Conservation (phyloP, 1,139 yeast species). For the Hansenula sp. region DNA sequence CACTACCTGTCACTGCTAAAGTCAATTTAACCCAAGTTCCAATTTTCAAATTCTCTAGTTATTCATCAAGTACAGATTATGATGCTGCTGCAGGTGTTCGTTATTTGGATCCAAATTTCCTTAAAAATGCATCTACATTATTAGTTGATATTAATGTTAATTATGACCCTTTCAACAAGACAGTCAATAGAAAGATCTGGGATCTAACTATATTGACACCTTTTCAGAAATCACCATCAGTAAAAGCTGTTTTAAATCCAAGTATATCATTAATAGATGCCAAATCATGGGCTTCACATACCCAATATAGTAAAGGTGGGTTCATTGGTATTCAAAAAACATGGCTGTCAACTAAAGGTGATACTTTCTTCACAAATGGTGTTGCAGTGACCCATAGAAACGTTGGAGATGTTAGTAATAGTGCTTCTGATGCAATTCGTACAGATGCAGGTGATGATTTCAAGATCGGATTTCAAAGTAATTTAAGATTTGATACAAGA, state of each 20-base stretch:
- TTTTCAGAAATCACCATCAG: slow-evolving; percentile 21
- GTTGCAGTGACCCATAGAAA: slow-evolving; percentile 24
- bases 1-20: slow-evolving; percentile 25
- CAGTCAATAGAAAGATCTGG: slow-evolving; percentile 23
- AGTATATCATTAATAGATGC: slow-evolving; percentile 23
- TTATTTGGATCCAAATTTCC: slow-evolving; percentile 23
- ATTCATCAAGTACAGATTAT: slow-evolving; percentile 21
- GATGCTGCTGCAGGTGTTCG: slow-evolving; percentile 22
- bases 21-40: slow-evolving; percentile 21
- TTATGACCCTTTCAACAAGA: slow-evolving; percentile 22
- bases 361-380: slow-evolving; percentile 24
- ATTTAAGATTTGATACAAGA: slow-evolving; percentile 25
- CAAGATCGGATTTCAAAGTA: slow-evolving; percentile 24
- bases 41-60: slow-evolving; percentile 19
- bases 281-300: slow-evolving; percentile 20
- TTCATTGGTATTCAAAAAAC: slow-evolving; percentile 23
- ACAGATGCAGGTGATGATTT: slow-evolving; percentile 24
- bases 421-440: slow-evolving; percentile 20
- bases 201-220: slow-evolving; percentile 24
- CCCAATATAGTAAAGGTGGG: slow-evolving; percentile 19
- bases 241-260: slow-evolving; percentile 24
- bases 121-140: slow-evolving; percentile 26
- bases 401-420: slow-evolving; percentile 18
- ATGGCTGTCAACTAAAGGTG: slow-evolving; percentile 6
- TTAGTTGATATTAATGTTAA: slow-evolving; percentile 22